Conservation (phyloP, 148 eudicot genomes). For the Heliamphora exappendiculata region DNA sequence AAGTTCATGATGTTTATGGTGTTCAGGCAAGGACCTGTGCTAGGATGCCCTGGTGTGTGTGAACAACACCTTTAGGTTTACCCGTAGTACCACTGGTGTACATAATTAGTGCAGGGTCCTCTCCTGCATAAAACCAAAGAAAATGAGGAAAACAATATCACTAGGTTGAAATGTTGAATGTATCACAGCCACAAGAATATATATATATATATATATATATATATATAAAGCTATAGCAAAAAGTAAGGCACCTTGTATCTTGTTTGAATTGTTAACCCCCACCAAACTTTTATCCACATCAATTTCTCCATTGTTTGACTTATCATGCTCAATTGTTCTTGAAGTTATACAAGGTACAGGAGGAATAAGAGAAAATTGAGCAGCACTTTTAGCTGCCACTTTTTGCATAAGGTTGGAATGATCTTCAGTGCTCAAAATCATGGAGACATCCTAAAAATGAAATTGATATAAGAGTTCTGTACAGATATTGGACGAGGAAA, state of each 20-base stretch:
- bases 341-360: conserved; percentile 39
- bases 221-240: neutral
- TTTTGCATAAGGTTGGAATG: conserved; percentile 74
- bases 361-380: conserved; percentile 72
- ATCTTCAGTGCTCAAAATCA: conserved; percentile 90
- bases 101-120: conserved; percentile 72
- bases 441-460: conserved; percentile 62
- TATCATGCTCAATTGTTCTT: conserved; percentile 15
- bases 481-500: conserved; percentile 6
- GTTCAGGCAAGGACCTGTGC: conserved; percentile 61
- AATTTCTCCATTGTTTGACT: conserved; percentile 22
- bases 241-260: conserved; percentile 43
- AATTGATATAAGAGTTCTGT: conserved; percentile 12
- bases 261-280: conserved; percentile 24
- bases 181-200: neutral
- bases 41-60: conserved; percentile 75
- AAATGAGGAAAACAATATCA: conserved; percentile 7
- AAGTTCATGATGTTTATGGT: neutral
- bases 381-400: conserved; percentile 69
- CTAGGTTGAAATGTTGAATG: neutral
- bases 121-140: conserved; percentile 34
- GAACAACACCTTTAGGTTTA: conserved; percentile 97
- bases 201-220: neutral
- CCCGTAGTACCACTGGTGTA: conserved; percentile 99
- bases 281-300: conserved; percentile 22